Conservation (phyloP, 2,329 filamentous ascomycete genomes). For the Dothidotthia symphoricarpi region DNA sequence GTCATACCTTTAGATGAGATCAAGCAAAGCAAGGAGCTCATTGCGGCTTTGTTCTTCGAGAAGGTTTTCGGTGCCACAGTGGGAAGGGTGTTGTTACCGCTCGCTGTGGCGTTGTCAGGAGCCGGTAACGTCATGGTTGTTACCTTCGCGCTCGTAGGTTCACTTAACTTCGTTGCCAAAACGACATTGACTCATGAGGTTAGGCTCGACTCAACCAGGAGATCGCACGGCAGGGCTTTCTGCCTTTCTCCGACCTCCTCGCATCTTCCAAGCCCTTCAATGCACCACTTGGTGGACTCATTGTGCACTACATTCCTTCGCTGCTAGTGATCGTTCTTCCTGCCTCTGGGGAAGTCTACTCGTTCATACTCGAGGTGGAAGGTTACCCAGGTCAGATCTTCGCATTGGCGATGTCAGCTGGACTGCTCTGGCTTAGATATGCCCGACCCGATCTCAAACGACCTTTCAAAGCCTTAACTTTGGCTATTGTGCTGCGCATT, state of each 20-base stretch:
- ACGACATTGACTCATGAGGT: background rate
- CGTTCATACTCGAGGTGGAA: constrained; percentile 71
- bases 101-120: constrained; percentile 66
- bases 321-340: constrained; percentile 65
- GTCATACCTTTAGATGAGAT: constrained; percentile 68
- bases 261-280: constrained; percentile 66
- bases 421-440: constrained; percentile 60
- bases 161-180: too few relatives aligned
- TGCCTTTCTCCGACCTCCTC: constrained; percentile 61
- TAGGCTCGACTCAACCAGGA: constrained; percentile 70
- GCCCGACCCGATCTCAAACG: constrained; percentile 60
- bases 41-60: constrained; percentile 67
- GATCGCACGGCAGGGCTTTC: constrained; percentile 67
- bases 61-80: constrained; percentile 59
- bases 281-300: constrained; percentile 64
- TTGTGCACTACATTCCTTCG: constrained; percentile 68
- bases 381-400: constrained; percentile 65
- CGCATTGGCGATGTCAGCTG: constrained; percentile 56
- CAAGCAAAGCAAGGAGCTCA: constrained; percentile 63
- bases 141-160: constrained; percentile 62
- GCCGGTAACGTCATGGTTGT: constrained; percentile 73
- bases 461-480: constrained; percentile 65
- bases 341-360: constrained; percentile 65
- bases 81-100: constrained; percentile 58
- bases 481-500: constrained; percentile 58